Conservation (phyloP, 306 rosid species). For the Hippophae rhamnoides region DNA sequence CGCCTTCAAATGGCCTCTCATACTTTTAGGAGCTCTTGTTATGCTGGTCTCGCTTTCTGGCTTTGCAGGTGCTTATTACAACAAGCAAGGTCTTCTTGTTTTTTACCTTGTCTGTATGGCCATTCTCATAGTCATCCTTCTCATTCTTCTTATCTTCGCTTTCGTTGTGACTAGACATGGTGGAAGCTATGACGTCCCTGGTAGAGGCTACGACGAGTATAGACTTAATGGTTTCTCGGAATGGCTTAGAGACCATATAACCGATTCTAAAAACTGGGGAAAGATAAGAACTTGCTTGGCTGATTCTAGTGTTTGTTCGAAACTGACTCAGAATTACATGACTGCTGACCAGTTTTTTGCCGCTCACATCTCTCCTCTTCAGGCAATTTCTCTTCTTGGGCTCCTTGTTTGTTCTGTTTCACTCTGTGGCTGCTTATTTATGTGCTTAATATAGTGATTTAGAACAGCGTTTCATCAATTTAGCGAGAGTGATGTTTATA, state of each 20-base stretch:
- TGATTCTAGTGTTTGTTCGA: conserved; percentile 47
- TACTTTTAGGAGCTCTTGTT: conserved; percentile 55
- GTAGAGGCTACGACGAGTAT: conserved; percentile 45
- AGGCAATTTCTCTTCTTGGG: conserved; percentile 28
- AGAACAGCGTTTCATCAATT: too few species aligned
- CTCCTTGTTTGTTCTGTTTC: too few species aligned
- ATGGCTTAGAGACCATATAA: conserved; percentile 59
- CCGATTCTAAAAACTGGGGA: conserved; percentile 43
- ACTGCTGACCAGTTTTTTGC: conserved; percentile 53
- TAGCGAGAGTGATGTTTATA: too few species aligned
- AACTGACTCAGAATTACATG: conserved; percentile 39
- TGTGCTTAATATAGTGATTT: background rate
- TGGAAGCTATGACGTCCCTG: conserved; percentile 53
- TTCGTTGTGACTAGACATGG: conserved; percentile 57
- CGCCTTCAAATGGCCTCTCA: conserved; percentile 67
- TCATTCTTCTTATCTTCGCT: conserved; percentile 55
- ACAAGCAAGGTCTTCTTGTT: conserved; percentile 62
- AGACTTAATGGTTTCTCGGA: conserved; percentile 43
- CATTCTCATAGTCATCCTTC: conserved; percentile 48
- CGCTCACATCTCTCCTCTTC: conserved; percentile 67
- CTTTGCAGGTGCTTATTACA: conserved; percentile 75
- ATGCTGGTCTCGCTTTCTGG: conserved; percentile 67
- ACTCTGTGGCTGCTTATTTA: background rate
- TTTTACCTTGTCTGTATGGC: conserved; percentile 86
- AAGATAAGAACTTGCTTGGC: conserved; percentile 66